Evolutionary conservation across 2,329 filamentous ascomycete species (phyloP).

Genomic region (Alternaria consortialis): DNA sequence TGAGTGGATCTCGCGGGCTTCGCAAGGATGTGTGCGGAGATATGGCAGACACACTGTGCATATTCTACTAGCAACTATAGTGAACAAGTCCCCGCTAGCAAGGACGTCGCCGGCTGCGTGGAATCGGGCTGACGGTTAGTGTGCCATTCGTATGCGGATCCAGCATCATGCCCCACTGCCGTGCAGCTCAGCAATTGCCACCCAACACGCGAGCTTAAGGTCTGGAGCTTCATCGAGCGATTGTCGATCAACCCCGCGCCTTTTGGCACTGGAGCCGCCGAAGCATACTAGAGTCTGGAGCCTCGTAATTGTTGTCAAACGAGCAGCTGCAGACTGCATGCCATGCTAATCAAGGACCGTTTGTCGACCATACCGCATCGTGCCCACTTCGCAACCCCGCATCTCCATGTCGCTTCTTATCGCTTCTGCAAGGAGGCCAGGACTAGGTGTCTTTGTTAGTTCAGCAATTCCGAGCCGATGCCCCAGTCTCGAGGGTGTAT

Average conservation of each 20-base stretch:
- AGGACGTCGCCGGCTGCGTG: slow-evolving; percentile 32
- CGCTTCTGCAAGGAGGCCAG: background rate
- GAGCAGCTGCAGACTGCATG: background rate
- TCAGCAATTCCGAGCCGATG: slow-evolving; percentile 10
- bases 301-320: slow-evolving; percentile 7
- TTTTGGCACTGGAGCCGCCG: slow-evolving; percentile 23
- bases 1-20: slow-evolving; percentile 18
- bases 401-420: background rate
- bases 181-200: slow-evolving; percentile 29
- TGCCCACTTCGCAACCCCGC: slow-evolving; percentile 8
- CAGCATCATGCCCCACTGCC: slow-evolving; percentile 27
- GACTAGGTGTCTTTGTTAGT: slow-evolving; percentile 23
- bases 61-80: slow-evolving; percentile 1
- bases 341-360: background rate
- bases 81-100: background rate
- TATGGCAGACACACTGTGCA: slow-evolving; percentile 4
- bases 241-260: slow-evolving; percentile 34
- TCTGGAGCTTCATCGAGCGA: slow-evolving; percentile 27
- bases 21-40: slow-evolving; percentile 9
- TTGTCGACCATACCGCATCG: background rate
- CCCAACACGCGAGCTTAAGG: slow-evolving; percentile 20
- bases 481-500: slow-evolving; percentile 4
- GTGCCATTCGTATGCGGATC: slow-evolving; percentile 33
- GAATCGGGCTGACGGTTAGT: slow-evolving; percentile 37
- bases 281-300: slow-evolving; percentile 11